These are phyloP conservation scores for Cladosporium sp. DNA, from an alignment of 2,329 filamentous ascomycete species.

Conservation along the genomic window DNA sequence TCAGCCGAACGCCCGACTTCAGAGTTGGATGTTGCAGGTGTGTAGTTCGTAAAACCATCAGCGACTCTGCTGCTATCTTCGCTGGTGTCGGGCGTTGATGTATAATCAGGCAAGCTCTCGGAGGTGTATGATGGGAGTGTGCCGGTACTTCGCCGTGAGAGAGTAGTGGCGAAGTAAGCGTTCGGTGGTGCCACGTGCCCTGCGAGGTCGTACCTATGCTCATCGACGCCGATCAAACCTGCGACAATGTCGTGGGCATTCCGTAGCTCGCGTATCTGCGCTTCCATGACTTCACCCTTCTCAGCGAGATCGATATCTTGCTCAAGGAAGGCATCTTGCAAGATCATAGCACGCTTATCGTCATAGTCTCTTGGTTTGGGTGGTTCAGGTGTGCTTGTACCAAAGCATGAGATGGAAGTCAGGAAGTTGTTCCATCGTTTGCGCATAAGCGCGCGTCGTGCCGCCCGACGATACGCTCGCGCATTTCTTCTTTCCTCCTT, in stretches of 20 bases:
- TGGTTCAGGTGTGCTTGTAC: conserved; percentile 32
- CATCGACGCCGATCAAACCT: conserved; percentile 31
- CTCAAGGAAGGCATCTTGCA: conserved; percentile 39
- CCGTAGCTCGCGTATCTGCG: conserved; percentile 53
- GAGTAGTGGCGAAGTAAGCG: conserved; percentile 30
- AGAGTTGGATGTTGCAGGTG: conserved; percentile 28
- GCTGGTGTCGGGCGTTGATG: conserved; percentile 35
- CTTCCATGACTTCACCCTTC: conserved; percentile 43
- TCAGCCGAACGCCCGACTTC: neutral
- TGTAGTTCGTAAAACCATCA: conserved; percentile 46
- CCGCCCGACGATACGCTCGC: conserved; percentile 55
- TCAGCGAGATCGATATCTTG: conserved; percentile 47
- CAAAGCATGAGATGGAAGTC: conserved; percentile 32
- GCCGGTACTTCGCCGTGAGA: conserved; percentile 34
- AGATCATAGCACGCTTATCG: conserved; percentile 52
- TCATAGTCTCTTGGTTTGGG: conserved; percentile 48
- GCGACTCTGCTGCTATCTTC: conserved; percentile 36
- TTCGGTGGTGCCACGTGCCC: conserved; percentile 28
- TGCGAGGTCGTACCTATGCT: conserved; percentile 36
- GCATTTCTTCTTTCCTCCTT: conserved; percentile 56
- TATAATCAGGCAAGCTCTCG: conserved; percentile 48
- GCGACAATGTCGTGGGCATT: conserved; percentile 54
- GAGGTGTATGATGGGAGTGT: conserved; percentile 38
- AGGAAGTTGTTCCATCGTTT: conserved; percentile 49
- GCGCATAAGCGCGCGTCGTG: conserved; percentile 52